Conservation (phyloP, 768 basidiomycete genomes). For the Mrakia frigida region DNA sequence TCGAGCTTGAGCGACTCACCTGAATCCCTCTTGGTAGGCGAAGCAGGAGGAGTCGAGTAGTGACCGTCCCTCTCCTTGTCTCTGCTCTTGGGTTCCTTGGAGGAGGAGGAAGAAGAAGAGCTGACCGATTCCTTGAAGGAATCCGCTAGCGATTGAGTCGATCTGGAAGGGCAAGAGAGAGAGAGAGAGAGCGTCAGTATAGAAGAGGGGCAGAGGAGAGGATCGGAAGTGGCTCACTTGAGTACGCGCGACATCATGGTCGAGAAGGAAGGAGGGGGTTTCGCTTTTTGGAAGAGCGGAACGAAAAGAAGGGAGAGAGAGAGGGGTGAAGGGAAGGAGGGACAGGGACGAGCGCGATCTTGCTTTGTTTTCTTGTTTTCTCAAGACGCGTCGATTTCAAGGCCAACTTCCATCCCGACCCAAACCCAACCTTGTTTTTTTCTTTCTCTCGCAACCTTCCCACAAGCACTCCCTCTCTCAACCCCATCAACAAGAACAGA, state of each 20-base stretch:
- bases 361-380: background rate
- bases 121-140: conserved; percentile 23
- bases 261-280: background rate
- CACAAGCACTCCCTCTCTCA: background rate
- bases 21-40: conserved; percentile 23
- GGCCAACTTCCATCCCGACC: too few species aligned
- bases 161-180: conserved; percentile 16
- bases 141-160: conserved; percentile 29
- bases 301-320: background rate
- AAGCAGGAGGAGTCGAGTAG: conserved; percentile 20
- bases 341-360: too few species aligned
- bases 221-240: conserved; percentile 3
- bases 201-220: background rate
- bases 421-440: too few species aligned
- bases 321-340: background rate
- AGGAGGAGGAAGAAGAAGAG: conserved; percentile 21
- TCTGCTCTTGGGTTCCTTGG: background rate
- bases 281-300: background rate
- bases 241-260: conserved; percentile 25
- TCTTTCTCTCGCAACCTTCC: too few species aligned
- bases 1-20: background rate
- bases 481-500: background rate
- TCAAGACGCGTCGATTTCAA: background rate
- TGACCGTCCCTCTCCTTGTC: background rate
- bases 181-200: background rate